These are phyloP conservation scores for Boletus sp. DNA, from an alignment of 768 basidiomycete genomes.

Conservation along the genomic window DNA sequence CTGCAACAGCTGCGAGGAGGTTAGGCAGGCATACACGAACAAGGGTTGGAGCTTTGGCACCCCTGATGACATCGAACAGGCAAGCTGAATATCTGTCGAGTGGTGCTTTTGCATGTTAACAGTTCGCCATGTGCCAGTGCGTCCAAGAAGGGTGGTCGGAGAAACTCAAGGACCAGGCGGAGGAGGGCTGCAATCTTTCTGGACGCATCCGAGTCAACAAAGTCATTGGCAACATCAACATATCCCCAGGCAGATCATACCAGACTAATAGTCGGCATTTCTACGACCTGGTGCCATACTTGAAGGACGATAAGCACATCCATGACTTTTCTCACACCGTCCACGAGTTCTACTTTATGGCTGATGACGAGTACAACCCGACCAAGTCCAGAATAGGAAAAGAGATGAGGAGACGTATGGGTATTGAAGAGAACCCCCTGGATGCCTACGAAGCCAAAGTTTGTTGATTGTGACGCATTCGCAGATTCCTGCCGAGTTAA, in stretches of 20 bases:
- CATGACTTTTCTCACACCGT: slow-evolving; percentile 94
- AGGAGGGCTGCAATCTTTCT: slow-evolving; percentile 91
- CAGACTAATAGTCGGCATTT: slow-evolving; percentile 75
- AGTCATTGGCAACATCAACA: slow-evolving; percentile 92
- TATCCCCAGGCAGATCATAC: slow-evolving; percentile 95
- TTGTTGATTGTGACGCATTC: slow-evolving; percentile 17
- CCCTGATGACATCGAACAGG: slow-evolving; percentile 92
- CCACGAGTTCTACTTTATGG: slow-evolving; percentile 73
- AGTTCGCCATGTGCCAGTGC: slow-evolving; percentile 53
- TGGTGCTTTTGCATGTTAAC: neutral
- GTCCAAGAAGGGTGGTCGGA: slow-evolving; percentile 93
- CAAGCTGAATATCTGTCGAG: slow-evolving; percentile 31
- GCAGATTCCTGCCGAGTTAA: slow-evolving; percentile 2
- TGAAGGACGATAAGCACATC: slow-evolving; percentile 79
- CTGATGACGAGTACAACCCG: slow-evolving; percentile 77
- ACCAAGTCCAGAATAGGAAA: slow-evolving; percentile 58
- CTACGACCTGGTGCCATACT: slow-evolving; percentile 91
- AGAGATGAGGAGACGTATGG: slow-evolving; percentile 68
- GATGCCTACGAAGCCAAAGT: slow-evolving; percentile 62
- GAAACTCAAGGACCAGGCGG: slow-evolving; percentile 85
- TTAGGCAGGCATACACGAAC: slow-evolving; percentile 83
- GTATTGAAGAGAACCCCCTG: slow-evolving; percentile 73
- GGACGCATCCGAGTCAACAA: slow-evolving; percentile 95
- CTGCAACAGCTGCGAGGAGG: slow-evolving; percentile 95
- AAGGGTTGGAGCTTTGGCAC: slow-evolving; percentile 94